These are phyloP conservation scores for Malassezia japonica DNA, from an alignment of 1,284 basidiomycete genomes.

Conservation along the genomic window DNA sequence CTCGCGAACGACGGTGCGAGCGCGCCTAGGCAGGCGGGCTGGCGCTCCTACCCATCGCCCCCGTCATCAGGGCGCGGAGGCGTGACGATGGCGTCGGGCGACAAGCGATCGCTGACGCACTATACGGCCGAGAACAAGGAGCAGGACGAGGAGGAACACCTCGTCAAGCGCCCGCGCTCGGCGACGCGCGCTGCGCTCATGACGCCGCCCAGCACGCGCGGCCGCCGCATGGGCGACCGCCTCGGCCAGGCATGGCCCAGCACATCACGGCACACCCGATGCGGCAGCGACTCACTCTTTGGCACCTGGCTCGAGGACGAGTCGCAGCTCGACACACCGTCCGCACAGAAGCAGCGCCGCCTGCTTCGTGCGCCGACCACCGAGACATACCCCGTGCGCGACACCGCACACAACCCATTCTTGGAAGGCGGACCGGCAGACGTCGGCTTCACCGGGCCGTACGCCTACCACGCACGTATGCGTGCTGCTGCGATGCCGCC, in stretches of 20 bases:
- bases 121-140: not conserved
- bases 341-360: too few relatives aligned
- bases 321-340: not conserved
- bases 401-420: conserved; percentile 40
- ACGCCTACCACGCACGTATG: conserved; percentile 16
- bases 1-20: not conserved
- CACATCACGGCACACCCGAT: not conserved
- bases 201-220: conserved; percentile 15
- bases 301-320: not conserved
- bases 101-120: not conserved
- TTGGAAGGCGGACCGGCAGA: conserved; percentile 43
- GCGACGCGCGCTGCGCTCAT: not conserved
- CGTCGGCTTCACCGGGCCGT: conserved; percentile 29
- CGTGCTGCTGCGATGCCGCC: conserved; percentile 20
- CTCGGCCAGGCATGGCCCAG: not conserved
- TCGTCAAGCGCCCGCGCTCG: not conserved
- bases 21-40: not conserved
- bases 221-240: conserved; percentile 7
- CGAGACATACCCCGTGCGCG: conserved; percentile 20
- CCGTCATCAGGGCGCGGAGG: conserved; percentile 5
- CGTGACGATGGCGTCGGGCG: not conserved
- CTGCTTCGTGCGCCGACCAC: not conserved
- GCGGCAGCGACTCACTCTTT: not conserved
- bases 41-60: conserved; percentile 7
- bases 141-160: not conserved